Base-by-base conservation (phyloP, 148 eudicot genomes). In the Polygonum maritimum region DNA sequence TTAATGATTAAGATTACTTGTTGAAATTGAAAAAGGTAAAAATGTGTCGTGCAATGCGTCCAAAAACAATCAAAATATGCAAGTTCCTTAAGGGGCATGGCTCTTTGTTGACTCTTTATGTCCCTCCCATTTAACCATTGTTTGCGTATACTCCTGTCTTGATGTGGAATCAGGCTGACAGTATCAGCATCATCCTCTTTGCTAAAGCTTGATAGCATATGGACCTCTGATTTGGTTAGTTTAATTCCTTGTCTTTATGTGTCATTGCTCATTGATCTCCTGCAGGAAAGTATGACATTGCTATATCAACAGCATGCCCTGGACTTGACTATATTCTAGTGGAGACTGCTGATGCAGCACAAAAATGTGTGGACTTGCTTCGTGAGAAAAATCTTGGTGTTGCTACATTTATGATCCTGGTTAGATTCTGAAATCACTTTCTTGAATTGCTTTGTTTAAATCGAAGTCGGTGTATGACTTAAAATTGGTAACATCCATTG, bases 371-470 rank as follows among this genome's bases (percentile, higher is more conserved):
- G 49, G 97, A 92, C 82, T 77, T 96, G 78, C 91, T 96, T 70
- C 91, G 99, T 18, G 85, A 85, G 76, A 89, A 89, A 80, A 85
- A 85, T 69, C 98, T 96, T 79, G 99, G 99, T 81, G 92, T 96
- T 82, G 98, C 97, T 8, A 96, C 99, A 73, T 96, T 89, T 86
- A 91, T 96, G 99, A 96, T 96, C 78, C 84, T 92, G 99, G 99
- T 96, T 14, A 67, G 71, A 36, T 38, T 36, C 45, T 10, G 16
- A 15, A 35, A 21, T 67, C 71, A 16, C 11, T 38, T 0, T 67
- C 15, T 67, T 31, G 36, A 60, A 60, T 21, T 60, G 38, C 31
- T 22, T 54, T 16, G 4, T 51, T 22, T 18, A 7, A 9, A 18
- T 54, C 19, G 9, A 54, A 54, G 8, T 54, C 60, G 19, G 26